Evolutionary conservation across 768 basidiomycete genomes (phyloP).

Genomic region (Rhodotorula paludigena): DNA sequence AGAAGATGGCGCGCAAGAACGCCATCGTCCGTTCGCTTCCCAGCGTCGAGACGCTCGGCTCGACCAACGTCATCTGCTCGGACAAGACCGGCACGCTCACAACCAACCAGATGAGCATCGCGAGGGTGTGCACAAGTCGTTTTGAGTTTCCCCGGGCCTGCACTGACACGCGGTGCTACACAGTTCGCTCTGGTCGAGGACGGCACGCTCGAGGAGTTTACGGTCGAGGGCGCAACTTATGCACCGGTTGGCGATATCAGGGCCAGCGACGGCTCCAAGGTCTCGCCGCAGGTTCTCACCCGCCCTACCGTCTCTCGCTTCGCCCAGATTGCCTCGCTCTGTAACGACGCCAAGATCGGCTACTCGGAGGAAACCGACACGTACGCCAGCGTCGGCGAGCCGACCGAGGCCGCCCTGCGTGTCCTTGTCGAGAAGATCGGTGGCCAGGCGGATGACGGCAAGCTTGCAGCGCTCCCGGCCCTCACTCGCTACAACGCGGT

Average conservation of each 20-base stretch:
- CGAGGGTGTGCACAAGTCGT: slow-evolving; percentile 53
- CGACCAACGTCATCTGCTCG: slow-evolving; percentile 97
- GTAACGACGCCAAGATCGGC: slow-evolving; percentile 87
- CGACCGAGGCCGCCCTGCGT: slow-evolving; percentile 93
- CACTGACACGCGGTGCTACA: background rate
- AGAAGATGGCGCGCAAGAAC: slow-evolving; percentile 99
- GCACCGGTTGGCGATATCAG: slow-evolving; percentile 73
- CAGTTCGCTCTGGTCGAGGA: slow-evolving; percentile 72
- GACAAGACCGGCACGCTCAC: slow-evolving; percentile 78
- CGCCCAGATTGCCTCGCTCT: slow-evolving; percentile 85
- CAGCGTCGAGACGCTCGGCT: slow-evolving; percentile 93
- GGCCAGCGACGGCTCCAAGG: slow-evolving; percentile 59
- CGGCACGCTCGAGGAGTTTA: slow-evolving; percentile 60
- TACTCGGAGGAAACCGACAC: slow-evolving; percentile 74
- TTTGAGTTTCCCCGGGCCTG: background rate
- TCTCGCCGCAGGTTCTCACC: slow-evolving; percentile 45
- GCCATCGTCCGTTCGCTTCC: slow-evolving; percentile 95
- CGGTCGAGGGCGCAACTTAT: slow-evolving; percentile 87
- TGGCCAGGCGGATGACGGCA: slow-evolving; percentile 54
- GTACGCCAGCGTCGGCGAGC: slow-evolving; percentile 86
- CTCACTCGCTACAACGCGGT: slow-evolving; percentile 70
- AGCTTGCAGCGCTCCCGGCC: slow-evolving; percentile 58
- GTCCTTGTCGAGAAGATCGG: slow-evolving; percentile 93
- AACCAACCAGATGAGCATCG: slow-evolving; percentile 81
- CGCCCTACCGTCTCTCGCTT: slow-evolving; percentile 50